Evolutionary conservation across 306 rosid genomes (phyloP).

Genomic region (Vigna reflexopilosa): DNA sequence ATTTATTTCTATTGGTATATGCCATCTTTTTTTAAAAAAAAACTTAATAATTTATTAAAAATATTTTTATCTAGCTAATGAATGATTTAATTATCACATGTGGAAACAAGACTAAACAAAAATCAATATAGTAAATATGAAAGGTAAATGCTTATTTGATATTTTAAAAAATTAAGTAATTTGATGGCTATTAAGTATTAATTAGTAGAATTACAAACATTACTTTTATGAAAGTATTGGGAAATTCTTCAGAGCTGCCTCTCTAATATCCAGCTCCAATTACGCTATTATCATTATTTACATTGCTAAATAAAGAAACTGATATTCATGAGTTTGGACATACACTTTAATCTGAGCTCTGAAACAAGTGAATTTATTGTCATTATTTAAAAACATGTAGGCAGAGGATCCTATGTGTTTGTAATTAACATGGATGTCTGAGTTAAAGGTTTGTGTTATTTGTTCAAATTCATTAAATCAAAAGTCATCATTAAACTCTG

Average conservation of each 20-base stretch:
- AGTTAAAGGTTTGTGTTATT: slow-evolving; percentile 23
- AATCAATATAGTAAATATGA: neutral
- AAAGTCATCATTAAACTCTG: slow-evolving; percentile 7
- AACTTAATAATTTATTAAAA: no score
- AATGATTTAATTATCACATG: neutral
- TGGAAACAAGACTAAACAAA: no score
- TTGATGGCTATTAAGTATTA: neutral
- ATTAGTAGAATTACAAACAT: neutral
- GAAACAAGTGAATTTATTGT: slow-evolving; percentile 12
- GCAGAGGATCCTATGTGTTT: slow-evolving; percentile 40
- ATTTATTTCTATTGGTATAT: no score
- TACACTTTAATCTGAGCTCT: neutral
- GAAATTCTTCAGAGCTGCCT: no score
- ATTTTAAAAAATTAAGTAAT: neutral
- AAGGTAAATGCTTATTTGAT: neutral
- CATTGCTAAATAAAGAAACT: slow-evolving; percentile 40
- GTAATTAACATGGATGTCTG: slow-evolving; percentile 10
- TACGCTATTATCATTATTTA: slow-evolving; percentile 34
- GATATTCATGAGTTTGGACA: slow-evolving; percentile 10
- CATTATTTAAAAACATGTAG: neutral
- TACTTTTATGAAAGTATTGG: neutral
- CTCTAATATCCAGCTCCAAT: slow-evolving; percentile 8
- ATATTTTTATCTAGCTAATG: neutral
- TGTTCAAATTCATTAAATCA: slow-evolving; percentile 9
- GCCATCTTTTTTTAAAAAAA: no score